Evolutionary conservation across 805 yeast genomes (phyloP).

Genomic region (Barnettozyma vustinii): DNA sequence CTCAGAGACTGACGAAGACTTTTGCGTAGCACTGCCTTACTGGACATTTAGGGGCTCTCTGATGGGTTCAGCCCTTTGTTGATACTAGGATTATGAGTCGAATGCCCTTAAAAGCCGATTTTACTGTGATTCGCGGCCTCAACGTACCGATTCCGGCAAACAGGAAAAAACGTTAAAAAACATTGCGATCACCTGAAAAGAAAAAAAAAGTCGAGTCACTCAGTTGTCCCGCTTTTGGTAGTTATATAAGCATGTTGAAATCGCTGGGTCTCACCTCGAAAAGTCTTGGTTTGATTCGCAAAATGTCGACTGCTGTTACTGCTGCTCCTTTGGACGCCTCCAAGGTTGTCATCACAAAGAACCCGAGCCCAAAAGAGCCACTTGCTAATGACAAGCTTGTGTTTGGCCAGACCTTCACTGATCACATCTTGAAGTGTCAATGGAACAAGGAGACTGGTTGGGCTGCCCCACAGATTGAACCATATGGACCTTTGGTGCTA

Average conservation of each 20-base stretch:
- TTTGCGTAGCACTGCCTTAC: neutral
- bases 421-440: slow-evolving; percentile 82
- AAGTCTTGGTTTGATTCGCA: neutral
- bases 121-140: neutral
- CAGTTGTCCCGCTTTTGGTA: neutral
- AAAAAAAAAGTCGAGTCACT: neutral
- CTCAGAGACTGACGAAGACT: neutral
- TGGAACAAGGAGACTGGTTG: slow-evolving; percentile 80
- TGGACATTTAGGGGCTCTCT: neutral
- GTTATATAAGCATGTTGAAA: slow-evolving; percentile 1
- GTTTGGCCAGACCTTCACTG: slow-evolving; percentile 74
- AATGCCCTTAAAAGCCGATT: neutral
- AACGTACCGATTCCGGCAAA: neutral
- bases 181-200: neutral
- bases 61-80: neutral
- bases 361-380: slow-evolving; percentile 44
- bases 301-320: slow-evolving; percentile 10
- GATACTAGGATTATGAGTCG: neutral
- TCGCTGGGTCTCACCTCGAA: slow-evolving; percentile 2
- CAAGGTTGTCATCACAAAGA: slow-evolving; percentile 43
- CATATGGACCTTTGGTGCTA: slow-evolving; percentile 67
- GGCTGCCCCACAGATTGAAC: slow-evolving; percentile 83
- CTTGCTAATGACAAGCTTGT: slow-evolving; percentile 58
- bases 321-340: slow-evolving; percentile 48
- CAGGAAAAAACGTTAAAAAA: neutral